A percentile compares a stretch with the other conserved stretches of the same genome.
Evolutionary conservation across 2,329 filamentous ascomycete genomes (phyloP).

Genomic region (Fusarium nodosum): DNA sequence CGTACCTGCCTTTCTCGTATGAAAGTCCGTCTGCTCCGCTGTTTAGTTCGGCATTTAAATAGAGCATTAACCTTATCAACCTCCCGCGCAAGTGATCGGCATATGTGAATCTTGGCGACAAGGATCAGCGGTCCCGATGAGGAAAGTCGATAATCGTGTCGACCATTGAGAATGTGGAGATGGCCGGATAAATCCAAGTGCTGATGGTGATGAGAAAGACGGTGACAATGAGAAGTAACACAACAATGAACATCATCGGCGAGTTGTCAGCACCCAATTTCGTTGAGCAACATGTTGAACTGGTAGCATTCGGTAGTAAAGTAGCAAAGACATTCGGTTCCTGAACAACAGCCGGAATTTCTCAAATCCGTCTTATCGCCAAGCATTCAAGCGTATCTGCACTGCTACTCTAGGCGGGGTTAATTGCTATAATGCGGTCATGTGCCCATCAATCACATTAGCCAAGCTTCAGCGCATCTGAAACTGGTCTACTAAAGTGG

Average conservation of each 20-base stretch:
- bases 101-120: slow-evolving; percentile 24
- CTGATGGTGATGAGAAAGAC: not conserved
- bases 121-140: slow-evolving; percentile 22
- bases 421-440: slow-evolving; percentile 23
- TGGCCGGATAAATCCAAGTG: slow-evolving; percentile 3
- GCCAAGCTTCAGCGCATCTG: slow-evolving; percentile 16
- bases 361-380: slow-evolving; percentile 20
- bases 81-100: slow-evolving; percentile 31
- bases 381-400: slow-evolving; percentile 26
- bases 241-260: not conserved
- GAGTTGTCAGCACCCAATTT: not conserved
- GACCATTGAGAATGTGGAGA: slow-evolving; percentile 19
- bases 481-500: slow-evolving; percentile 13
- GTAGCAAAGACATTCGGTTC: not conserved
- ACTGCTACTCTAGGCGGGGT: slow-evolving; percentile 20
- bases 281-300: not conserved
- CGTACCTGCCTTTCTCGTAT: slow-evolving; percentile 30
- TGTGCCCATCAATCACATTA: slow-evolving; percentile 28
- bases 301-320: not conserved
- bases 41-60: slow-evolving; percentile 27
- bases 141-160: slow-evolving; percentile 32
- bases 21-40: slow-evolving; percentile 25
- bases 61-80: slow-evolving; percentile 33
- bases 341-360: slow-evolving; percentile 5
- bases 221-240: not conserved